phyloP scores from a whole-genome alignment of 164 flowering plant genomes.

The Kingdonia uniflora region DNA sequence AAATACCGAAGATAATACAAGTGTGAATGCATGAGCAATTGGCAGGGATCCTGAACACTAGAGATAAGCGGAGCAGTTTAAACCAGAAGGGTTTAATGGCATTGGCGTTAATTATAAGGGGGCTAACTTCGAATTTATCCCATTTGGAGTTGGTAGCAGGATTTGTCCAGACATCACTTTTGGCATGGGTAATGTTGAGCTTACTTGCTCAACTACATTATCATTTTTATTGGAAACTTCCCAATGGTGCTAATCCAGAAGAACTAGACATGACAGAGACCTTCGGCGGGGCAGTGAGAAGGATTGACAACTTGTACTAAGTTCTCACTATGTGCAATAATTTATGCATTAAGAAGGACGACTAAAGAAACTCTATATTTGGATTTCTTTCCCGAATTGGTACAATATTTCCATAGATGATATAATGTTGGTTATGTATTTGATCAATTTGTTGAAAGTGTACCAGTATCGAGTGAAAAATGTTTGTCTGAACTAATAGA shows the following conservation, averaged over 20 bases:
- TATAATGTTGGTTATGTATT: too few species aligned
- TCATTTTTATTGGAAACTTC: conserved; percentile 2
- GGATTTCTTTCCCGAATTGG: too few species aligned
- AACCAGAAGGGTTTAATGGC: neutral
- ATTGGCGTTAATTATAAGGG: neutral
- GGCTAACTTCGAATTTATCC: neutral
- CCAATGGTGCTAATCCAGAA: neutral
- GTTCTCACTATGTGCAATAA: too few species aligned
- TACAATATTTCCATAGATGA: too few species aligned
- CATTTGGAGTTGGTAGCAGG: neutral
- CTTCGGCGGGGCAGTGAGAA: neutral
- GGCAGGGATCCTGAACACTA: neutral
- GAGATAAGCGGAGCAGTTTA: neutral
- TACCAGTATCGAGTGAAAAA: too few species aligned
- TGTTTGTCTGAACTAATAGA: too few species aligned
- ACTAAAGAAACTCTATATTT: too few species aligned
- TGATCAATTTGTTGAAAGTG: too few species aligned
- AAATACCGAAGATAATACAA: neutral
- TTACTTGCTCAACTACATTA: neutral
- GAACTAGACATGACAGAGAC: conserved; percentile 1
- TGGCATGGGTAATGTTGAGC: conserved; percentile 1
- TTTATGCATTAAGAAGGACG: too few species aligned
- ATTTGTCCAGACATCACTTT: neutral
- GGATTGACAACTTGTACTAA: neutral
- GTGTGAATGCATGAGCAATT: neutral